These are phyloP conservation scores for Salix arbutifolia DNA, from an alignment of 345 rosid genomes.

Conservation along the genomic window DNA sequence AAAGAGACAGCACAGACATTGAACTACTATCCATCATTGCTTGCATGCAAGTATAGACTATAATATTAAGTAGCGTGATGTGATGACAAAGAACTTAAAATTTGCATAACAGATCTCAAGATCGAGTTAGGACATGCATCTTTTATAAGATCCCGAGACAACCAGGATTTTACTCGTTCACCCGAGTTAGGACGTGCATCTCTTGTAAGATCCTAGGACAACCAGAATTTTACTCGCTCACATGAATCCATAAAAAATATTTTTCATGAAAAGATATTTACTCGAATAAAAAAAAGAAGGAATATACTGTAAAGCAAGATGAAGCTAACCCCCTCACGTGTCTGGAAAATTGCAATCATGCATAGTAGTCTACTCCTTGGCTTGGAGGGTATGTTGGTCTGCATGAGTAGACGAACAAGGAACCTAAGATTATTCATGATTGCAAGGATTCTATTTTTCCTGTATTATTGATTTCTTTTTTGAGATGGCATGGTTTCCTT, in stretches of 20 bases:
- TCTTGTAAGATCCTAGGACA: too few species aligned
- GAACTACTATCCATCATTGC: background rate
- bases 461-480: too few species aligned
- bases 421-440: background rate
- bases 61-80: background rate
- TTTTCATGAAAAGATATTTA: rapidly evolving
- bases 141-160: too few species aligned
- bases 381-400: background rate
- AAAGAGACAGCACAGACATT: background rate
- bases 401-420: background rate
- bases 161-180: too few species aligned
- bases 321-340: background rate
- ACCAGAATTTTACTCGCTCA: too few species aligned
- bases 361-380: background rate
- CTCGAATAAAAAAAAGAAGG: too few species aligned
- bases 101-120: too few species aligned
- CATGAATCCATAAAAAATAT: too few species aligned
- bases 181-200: rapidly evolving
- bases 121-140: rapidly evolving
- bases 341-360: background rate
- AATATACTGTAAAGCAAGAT: background rate
- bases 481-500: background rate
- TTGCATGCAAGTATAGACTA: background rate
- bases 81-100: too few species aligned
- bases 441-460: background rate